Conservation (phyloP, 768 basidiomycete genomes). For the Boletellus emodensis region DNA sequence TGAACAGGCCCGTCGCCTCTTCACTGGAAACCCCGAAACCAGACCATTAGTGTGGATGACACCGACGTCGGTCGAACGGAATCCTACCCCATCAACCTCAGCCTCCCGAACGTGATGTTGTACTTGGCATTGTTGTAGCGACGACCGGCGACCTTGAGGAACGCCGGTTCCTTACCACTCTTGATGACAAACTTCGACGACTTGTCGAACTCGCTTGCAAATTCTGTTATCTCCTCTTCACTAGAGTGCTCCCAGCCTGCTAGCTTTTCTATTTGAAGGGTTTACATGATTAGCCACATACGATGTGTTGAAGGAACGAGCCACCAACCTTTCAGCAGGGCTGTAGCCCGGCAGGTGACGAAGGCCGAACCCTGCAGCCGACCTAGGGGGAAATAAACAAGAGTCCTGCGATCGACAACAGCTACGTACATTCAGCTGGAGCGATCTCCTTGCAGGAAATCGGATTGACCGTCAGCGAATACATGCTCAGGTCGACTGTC, state of each 20-base stretch:
- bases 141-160: constrained; percentile 8
- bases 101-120: constrained; percentile 1
- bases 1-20: constrained; percentile 8
- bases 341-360: constrained; percentile 39
- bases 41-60: no score
- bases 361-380: constrained; percentile 45
- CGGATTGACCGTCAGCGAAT: constrained; percentile 20
- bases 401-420: background rate
- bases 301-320: background rate
- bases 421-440: constrained; percentile 25
- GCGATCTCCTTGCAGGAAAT: constrained; percentile 31
- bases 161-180: constrained; percentile 3
- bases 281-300: no score
- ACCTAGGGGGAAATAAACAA: constrained; percentile 24
- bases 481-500: constrained; percentile 36
- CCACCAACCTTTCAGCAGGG: constrained; percentile 32
- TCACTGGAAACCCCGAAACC: background rate
- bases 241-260: background rate
- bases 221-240: background rate
- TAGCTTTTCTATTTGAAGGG: background rate
- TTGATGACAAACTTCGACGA: constrained; percentile 7
- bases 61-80: no score
- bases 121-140: background rate
- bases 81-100: no score
- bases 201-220: background rate